A percentile compares a stretch with the other conserved stretches of the same genome.
These are phyloP conservation scores for Ascochyta rabiei DNA, from an alignment of 2,329 filamentous ascomycete species.

Conservation along the genomic window DNA sequence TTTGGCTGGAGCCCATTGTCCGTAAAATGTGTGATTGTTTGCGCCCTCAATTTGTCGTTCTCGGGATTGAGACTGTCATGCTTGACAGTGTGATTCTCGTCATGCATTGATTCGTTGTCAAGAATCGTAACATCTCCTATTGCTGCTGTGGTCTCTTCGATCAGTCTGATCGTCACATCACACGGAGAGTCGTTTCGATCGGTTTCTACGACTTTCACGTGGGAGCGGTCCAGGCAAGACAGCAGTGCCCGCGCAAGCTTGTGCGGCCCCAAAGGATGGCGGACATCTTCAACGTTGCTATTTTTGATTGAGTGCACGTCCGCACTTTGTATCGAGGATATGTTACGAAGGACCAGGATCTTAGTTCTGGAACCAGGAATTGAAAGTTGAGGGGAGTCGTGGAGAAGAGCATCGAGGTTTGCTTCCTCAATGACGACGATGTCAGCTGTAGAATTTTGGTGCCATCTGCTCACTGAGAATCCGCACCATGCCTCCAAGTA, in stretches of 20 bases:
- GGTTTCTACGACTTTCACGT: background rate
- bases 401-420: background rate
- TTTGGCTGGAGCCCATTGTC: background rate
- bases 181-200: background rate
- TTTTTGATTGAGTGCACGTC: conserved; percentile 1
- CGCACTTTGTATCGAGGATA: background rate
- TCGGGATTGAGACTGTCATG: background rate
- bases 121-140: background rate
- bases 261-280: conserved; percentile 47
- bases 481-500: conserved; percentile 30
- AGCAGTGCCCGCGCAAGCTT: conserved; percentile 48
- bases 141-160: background rate
- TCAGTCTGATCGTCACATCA: no score
- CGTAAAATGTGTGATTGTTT: background rate
- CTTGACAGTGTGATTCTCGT: background rate
- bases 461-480: conserved; percentile 8
- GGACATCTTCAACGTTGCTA: conserved; percentile 43
- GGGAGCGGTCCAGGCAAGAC: conserved; percentile 31
- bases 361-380: background rate
- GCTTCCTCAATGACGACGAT: conserved; percentile 10
- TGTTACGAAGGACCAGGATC: conserved; percentile 5
- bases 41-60: background rate
- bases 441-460: background rate
- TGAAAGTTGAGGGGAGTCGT: background rate
- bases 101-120: background rate